Percentiles rank a stretch among this genome's conserved stretches.
Conservation (phyloP, 2,329 filamentous ascomycete genomes). For the Peltaster fructicola region DNA sequence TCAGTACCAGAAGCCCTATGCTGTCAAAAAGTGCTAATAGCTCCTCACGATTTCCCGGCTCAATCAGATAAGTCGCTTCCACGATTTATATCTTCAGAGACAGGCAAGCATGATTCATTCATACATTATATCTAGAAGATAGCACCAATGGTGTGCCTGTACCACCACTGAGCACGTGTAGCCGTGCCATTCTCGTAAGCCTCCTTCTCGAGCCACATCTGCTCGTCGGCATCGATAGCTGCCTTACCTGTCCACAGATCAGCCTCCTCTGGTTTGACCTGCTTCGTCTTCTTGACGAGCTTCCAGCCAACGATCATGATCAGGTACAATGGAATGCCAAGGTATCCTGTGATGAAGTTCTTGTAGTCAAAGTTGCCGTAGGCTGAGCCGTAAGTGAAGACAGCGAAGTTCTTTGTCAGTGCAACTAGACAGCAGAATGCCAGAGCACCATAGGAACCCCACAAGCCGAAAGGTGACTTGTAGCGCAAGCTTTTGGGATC, state of each 20-base stretch:
- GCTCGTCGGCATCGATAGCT: conserved; percentile 39
- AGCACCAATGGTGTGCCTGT: conserved; percentile 11
- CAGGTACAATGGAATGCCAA: conserved; percentile 57
- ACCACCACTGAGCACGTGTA: conserved; percentile 8
- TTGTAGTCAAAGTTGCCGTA: conserved; percentile 50
- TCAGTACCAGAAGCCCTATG: too few species aligned
- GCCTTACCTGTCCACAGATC: conserved; percentile 44
- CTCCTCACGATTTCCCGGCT: too few species aligned
- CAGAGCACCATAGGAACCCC: conserved; percentile 50
- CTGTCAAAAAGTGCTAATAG: too few species aligned
- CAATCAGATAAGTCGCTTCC: too few species aligned
- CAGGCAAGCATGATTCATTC: too few species aligned
- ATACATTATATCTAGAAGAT: conserved; percentile 15
- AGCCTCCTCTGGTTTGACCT: conserved; percentile 35
- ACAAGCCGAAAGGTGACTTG: conserved; percentile 53
- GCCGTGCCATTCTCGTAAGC: conserved; percentile 12
- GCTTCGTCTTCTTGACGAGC: conserved; percentile 39
- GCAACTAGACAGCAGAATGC: conserved; percentile 55
- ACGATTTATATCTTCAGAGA: too few species aligned
- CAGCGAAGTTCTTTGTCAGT: conserved; percentile 66
- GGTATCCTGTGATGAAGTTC: conserved; percentile 40
- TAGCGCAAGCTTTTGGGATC: conserved; percentile 28
- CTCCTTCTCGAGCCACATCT: conserved; percentile 16
- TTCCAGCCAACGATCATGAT: conserved; percentile 45
- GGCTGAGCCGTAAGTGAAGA: conserved; percentile 38